Conservation (phyloP, 176 grass and related monocot genomes). For the Areca catechu region DNA sequence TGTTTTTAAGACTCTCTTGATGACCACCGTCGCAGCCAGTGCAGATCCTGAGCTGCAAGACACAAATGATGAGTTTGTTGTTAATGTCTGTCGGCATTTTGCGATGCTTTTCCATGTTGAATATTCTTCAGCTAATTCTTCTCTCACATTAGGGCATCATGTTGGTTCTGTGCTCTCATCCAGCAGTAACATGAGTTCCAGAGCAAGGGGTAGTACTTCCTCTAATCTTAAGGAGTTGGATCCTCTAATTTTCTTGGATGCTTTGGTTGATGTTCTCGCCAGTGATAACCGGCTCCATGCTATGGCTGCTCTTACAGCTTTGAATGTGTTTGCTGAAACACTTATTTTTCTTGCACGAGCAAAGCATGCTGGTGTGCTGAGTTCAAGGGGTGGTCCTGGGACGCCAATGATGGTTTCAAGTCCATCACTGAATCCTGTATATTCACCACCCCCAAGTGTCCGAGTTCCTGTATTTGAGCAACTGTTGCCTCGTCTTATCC, state of each 20-base stretch:
- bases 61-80: slow-evolving; percentile 76
- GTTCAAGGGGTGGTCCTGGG: slow-evolving; percentile 68
- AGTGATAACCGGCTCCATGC: slow-evolving; percentile 89
- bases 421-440: slow-evolving; percentile 95
- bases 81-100: slow-evolving; percentile 87
- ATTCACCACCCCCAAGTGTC: slow-evolving; percentile 97
- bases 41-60: slow-evolving; percentile 69
- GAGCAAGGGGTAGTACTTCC: slow-evolving; percentile 51
- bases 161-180: slow-evolving; percentile 44
- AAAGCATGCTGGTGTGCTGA: slow-evolving; percentile 72
- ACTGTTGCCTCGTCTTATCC: slow-evolving; percentile 76
- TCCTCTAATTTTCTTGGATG: slow-evolving; percentile 89
- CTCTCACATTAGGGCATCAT: slow-evolving; percentile 40
- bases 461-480: slow-evolving; percentile 89
- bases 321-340: slow-evolving; percentile 83
- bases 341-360: slow-evolving; percentile 76
- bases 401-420: slow-evolving; percentile 97
- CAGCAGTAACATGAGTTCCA: slow-evolving; percentile 38
- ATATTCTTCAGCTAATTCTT: slow-evolving; percentile 40
- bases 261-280: slow-evolving; percentile 76
- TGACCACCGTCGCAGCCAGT: slow-evolving; percentile 57
- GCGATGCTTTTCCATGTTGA: slow-evolving; percentile 96
- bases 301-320: slow-evolving; percentile 78
- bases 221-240: slow-evolving; percentile 95
- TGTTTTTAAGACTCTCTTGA: slow-evolving; percentile 86